phyloP scores from a whole-genome alignment of 2,329 filamentous ascomycete genomes.

The Apiospora pterosperma region DNA sequence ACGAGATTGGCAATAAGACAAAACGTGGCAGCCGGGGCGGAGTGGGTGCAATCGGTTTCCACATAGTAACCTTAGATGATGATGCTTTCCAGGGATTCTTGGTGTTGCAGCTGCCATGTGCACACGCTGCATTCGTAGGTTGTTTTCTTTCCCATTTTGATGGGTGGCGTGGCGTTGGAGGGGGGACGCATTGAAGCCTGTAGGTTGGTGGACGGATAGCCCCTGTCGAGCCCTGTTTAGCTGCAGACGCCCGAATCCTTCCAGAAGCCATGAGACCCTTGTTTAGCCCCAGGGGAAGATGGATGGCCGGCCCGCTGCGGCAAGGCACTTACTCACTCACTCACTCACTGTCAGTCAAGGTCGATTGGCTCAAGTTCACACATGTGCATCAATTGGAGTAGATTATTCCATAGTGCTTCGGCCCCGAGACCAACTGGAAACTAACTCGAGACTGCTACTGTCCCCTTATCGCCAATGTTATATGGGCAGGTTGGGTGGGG shows the following conservation, averaged over 20 bases:
- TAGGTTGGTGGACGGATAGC: background rate
- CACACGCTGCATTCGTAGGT: background rate
- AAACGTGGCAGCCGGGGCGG: background rate
- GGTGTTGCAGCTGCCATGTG: background rate
- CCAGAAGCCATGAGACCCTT: background rate
- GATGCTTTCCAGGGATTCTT: background rate
- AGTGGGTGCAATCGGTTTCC: background rate
- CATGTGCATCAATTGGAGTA: too few species aligned
- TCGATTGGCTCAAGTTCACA: background rate
- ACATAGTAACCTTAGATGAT: background rate
- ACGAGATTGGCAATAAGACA: slow-evolving; percentile 3
- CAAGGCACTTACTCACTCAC: too few species aligned
- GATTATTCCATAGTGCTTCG: background rate
- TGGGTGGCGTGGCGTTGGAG: background rate
- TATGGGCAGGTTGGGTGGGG: background rate
- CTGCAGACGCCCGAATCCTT: background rate
- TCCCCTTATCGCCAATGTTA: background rate
- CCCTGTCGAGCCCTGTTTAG: background rate
- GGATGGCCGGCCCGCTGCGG: background rate
- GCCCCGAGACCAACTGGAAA: background rate
- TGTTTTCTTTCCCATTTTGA: background rate
- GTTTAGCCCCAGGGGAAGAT: background rate
- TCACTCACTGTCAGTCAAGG: background rate
- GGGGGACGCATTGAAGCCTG: background rate
- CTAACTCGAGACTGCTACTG: background rate